phyloP scores from a whole-genome alignment of 768 basidiomycete genomes.

The Mycena sanguinolenta region DNA sequence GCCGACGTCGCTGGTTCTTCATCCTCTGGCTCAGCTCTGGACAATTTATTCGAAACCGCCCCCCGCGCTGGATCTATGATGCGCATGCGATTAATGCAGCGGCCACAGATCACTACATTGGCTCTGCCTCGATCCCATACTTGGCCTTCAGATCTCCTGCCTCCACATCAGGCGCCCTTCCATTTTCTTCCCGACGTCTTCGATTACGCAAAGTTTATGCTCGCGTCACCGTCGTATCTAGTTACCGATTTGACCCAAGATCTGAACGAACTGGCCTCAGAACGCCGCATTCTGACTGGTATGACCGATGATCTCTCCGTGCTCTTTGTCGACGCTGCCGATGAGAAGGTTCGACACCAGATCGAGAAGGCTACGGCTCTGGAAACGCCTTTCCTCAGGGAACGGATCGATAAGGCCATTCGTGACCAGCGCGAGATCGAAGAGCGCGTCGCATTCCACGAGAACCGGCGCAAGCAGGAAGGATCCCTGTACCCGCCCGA shows the following conservation, averaged over 20 bases:
- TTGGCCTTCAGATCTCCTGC: constrained; percentile 94
- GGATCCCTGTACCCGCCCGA: constrained; percentile 47
- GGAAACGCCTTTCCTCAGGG: constrained; percentile 74
- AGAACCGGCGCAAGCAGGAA: constrained; percentile 47
- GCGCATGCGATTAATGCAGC: constrained; percentile 90
- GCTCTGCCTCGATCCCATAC: constrained; percentile 92
- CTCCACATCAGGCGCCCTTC: constrained; percentile 94
- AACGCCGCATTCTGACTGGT: constrained; percentile 74
- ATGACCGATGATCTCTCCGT: constrained; percentile 84
- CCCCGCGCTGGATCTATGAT: constrained; percentile 72
- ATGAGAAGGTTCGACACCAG: constrained; percentile 81
- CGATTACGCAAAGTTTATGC: constrained; percentile 93
- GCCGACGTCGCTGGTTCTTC: constrained; percentile 55
- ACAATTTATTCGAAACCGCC: constrained; percentile 50
- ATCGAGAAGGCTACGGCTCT: constrained; percentile 84
- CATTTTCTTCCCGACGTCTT: constrained; percentile 95
- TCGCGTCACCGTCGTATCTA: constrained; percentile 91
- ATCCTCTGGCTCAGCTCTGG: constrained; percentile 47
- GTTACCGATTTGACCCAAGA: constrained; percentile 80
- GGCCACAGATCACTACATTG: constrained; percentile 94
- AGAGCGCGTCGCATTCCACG: constrained; percentile 53
- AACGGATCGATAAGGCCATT: constrained; percentile 73
- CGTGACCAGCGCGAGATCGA: constrained; percentile 69
- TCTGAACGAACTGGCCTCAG: constrained; percentile 76
- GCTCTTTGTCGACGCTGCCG: constrained; percentile 85